Evolutionary conservation across 345 rosid genomes (phyloP), one percentile per base, ranked within the genome.

Genomic region (Stellera chamaejasme): DNA sequence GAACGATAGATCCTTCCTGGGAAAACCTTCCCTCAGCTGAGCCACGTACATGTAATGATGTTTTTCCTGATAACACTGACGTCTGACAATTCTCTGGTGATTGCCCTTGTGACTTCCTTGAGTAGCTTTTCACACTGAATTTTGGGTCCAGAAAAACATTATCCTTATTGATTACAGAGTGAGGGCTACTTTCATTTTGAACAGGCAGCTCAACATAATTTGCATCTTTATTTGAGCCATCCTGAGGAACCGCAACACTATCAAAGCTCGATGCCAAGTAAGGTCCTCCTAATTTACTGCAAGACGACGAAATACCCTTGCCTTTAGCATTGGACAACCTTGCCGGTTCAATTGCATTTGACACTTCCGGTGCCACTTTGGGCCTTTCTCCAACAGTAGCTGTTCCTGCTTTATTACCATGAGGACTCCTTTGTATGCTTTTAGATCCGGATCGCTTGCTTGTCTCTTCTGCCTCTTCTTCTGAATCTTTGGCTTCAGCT

Each of bases 401-500:
- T 50, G 69, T 72, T 48, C 64, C 72, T 10, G 57, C 62, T 68
- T 74, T 77, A 47, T 66, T 62, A 71, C 48, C 72, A 60, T 55
- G 65, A 51, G 91, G 94, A 59, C 82, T 84, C 54, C 50, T 75
- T 41, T 70, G 61, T 50, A 32, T 71, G 48, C 53, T 56, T 57
- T 48, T 55, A 27, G 26, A 61, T 58, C 63, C 50, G 45, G 57
- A 39, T 62, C 67, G 87, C 78, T 62, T 79, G 36, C 50, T 27
- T 52, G 69, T 64, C 45, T 62, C 75, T 55, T 64, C 91, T 48
- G 65, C 76, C 59, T 87, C 96, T 44, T 89, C 96, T 58, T 94
- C 97, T 44, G 96, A 94, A 81, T 94, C 96, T 64, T 70, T 79
- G 58, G 96, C 97, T 75, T 87, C 92, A 73, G 85, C 88, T 74